These are phyloP conservation scores for Aspergillus vadensis DNA, from an alignment of 2,329 filamentous ascomycete species.

Conservation along the genomic window DNA sequence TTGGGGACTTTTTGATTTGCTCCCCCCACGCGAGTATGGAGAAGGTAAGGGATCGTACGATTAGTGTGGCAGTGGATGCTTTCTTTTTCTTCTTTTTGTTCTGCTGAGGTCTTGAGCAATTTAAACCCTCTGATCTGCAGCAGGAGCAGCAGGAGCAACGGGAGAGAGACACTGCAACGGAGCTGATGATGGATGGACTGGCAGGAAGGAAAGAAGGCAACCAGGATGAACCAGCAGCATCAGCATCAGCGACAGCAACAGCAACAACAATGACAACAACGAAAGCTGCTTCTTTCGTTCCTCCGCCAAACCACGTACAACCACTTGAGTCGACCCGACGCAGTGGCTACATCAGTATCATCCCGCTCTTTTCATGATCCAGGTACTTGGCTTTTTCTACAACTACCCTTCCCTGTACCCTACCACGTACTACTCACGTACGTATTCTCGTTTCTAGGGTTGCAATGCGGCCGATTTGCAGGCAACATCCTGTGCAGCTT, in stretches of 20 bases:
- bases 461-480: constrained; percentile 14
- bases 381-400: background rate
- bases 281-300: background rate
- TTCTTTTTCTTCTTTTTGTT: background rate
- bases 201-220: constrained; percentile 16
- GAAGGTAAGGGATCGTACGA: background rate
- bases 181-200: background rate
- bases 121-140: constrained; percentile 11
- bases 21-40: background rate
- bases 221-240: background rate
- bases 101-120: constrained; percentile 9
- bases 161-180: background rate
- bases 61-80: background rate
- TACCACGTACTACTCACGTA: background rate
- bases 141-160: background rate
- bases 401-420: background rate
- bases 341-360: background rate
- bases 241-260: background rate
- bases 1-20: background rate
- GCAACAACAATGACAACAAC: background rate
- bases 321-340: background rate
- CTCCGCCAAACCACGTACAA: background rate
- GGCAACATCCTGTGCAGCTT: constrained; percentile 6
- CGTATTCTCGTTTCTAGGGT: constrained; percentile 7
- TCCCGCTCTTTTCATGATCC: background rate